Base-by-base conservation (phyloP, 768 basidiomycete species). In the Lactarius hatsudake region DNA sequence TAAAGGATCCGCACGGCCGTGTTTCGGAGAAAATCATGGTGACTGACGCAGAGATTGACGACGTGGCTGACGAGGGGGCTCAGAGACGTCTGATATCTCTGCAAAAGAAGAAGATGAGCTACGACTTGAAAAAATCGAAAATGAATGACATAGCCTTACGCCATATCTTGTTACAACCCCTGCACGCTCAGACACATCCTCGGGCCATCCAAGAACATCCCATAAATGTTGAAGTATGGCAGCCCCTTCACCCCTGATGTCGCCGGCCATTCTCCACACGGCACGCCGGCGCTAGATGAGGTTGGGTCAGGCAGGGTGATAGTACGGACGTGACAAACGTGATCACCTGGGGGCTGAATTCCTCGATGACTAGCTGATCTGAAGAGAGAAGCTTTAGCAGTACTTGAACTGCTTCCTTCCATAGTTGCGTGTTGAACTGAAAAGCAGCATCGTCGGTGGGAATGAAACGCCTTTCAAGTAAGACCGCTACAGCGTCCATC, bases 211-310 rank as follows among this genome's bases (percentile, higher is more conserved):
- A 26, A 98, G 82, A 2, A 91, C 86, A 72, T 91, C 86, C 96
- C 96, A 98, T 6, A 96, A 79, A 38, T 83, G 86, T 18, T 90
- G 77, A 55, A 98, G 76, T 64, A 96, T 87, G 7, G 85, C 80
- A 2, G 94, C 90, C 18, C 94, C 96, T 75, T 96, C 92, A 12
- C 94, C 95, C 28, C 96, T 86, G 72, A 98, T 87, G 78, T 98
- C 96, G 32, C 95, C 95, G 6, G 92, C 94, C n/a, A 98, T 85
- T 43, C 93, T 86, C 96, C 96, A 98, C 12, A 96, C 92, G 3
- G 96, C 92, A 53, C 96, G 87, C 51, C 94, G 91, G 87, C 94
- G 94, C 93, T 97, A 65, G 38, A 57, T 48, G 56, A 61, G 5
- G 51, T 36, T 5, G 23, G 5, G 17, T 55, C 34, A 66, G 42